Evolutionary conservation across 2,329 filamentous ascomycete genomes (phyloP), one percentile per base, ranked within the genome.

Genomic region (Curvularia sp.): DNA sequence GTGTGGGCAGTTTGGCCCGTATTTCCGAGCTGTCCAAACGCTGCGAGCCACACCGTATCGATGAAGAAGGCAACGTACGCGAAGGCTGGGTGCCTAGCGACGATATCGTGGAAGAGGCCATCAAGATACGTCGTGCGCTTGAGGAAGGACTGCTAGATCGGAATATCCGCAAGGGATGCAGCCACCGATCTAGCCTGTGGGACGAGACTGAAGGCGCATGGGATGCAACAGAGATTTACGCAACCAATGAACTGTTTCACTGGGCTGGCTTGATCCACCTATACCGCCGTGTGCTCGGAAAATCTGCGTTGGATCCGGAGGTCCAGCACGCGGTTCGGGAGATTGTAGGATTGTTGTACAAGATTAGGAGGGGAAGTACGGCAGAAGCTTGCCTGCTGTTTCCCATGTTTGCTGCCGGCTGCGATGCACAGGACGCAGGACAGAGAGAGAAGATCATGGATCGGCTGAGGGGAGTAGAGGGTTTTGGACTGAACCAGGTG

Each of bases 321-420:
- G 89, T 95, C 0, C 87, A 88, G 65, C 78, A 80, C 10, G 85
- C 86, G 0, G 86, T 93, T 5, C 75, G 80, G 36, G 83, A 86
- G 60, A 89, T 94, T 45, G 79, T 91, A 27, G 78, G 80, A 1
- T 84, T 87, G 30, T 79, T 94, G 60, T 80, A 81, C 21, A 84
- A 83, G 36, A 86, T 95, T 48, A 80, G 86, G 12, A 79, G 82
- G 12, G 89, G 89, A 5, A 88, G 88, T 28, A 87, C 87, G 15
- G 90, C 90, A 0, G 91, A 94, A 75, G 87, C 86, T 8, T 92
- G 90, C 68, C 79, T 91, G 18, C 75, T 95, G 38, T 93, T 95
- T 64, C 91, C 92, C 0, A 87, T 95, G 78, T 95, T 95, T 75
- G 91, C 90, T 1, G 91, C 91, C 1, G 92, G 91, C 0, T 93